Conservation (phyloP, 2,329 filamentous ascomycete species). For the Arthrobotrys sinensis region DNA sequence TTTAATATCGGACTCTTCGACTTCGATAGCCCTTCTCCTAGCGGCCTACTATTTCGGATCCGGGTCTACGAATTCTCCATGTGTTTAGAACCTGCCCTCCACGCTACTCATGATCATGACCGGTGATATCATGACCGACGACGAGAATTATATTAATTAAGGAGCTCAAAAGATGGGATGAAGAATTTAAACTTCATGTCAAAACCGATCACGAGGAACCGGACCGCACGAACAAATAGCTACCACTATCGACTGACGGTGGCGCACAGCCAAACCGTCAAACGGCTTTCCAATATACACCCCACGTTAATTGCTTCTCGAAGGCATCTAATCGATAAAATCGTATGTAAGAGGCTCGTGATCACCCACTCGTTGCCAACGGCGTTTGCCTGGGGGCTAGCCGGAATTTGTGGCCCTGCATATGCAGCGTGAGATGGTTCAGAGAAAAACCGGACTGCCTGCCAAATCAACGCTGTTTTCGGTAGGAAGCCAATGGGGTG, state of each 20-base stretch:
- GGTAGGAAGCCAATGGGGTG: conserved; percentile 6
- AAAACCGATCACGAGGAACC: conserved; percentile 1
- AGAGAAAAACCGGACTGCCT: not conserved
- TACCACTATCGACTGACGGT: conserved; percentile 23
- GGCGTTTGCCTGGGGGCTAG: conserved; percentile 14
- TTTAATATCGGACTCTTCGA: no score
- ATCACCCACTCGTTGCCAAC: conserved; percentile 3
- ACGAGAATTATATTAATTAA: no score
- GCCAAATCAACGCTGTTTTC: not conserved
- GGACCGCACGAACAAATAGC: not conserved
- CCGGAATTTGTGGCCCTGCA: conserved; percentile 29
- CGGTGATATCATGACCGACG: not conserved
- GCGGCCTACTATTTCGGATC: no score
- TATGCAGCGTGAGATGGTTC: conserved; percentile 58
- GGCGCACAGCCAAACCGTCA: not conserved
- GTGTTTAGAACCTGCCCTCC: no score
- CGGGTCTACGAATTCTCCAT: no score
- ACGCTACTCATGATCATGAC: no score
- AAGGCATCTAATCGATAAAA: conserved; percentile 9
- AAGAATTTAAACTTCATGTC: not conserved
- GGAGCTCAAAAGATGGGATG: no score
- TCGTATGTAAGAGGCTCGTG: not conserved
- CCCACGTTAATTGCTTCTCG: conserved; percentile 31
- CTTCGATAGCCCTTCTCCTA: no score
- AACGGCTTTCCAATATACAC: not conserved